Percentiles rank a stretch among this genome's conserved stretches.
Conservation (phyloP, 225 moss, liverwort and hornwort species). For the Thuidium tamariscinum region DNA sequence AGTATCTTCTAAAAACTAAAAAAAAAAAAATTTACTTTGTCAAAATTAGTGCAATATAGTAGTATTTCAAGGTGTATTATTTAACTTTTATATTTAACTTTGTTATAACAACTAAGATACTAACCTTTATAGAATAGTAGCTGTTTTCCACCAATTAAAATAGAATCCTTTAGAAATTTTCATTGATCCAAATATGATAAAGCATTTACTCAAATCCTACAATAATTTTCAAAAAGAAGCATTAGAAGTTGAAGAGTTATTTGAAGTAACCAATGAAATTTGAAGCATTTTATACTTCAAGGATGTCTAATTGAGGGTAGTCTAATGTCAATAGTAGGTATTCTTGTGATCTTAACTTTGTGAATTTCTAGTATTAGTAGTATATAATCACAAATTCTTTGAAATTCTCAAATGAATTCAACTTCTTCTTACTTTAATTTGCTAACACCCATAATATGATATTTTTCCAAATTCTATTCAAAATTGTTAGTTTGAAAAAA, state of each 20-base stretch:
- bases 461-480: neutral
- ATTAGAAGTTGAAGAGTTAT: neutral
- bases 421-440: neutral
- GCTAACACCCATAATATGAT: neutral
- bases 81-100: neutral
- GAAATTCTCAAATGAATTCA: too few species aligned
- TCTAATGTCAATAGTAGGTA: neutral
- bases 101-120: too few species aligned
- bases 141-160: rapidly evolving
- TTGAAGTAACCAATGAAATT: neutral
- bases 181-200: neutral
- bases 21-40: rapidly evolving
- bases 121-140: rapidly evolving
- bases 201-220: rapidly evolving
- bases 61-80: neutral
- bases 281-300: neutral
- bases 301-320: rapidly evolving
- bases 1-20: too few species aligned
- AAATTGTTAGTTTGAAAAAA: neutral
- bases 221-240: neutral
- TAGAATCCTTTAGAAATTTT: neutral
- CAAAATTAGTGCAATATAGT: neutral
- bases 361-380: neutral
- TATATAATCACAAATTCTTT: neutral
- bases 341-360: neutral